Evolutionary conservation across 106 monocot genomes (phyloP).

Genomic region (Phalaenopsis equestris): DNA sequence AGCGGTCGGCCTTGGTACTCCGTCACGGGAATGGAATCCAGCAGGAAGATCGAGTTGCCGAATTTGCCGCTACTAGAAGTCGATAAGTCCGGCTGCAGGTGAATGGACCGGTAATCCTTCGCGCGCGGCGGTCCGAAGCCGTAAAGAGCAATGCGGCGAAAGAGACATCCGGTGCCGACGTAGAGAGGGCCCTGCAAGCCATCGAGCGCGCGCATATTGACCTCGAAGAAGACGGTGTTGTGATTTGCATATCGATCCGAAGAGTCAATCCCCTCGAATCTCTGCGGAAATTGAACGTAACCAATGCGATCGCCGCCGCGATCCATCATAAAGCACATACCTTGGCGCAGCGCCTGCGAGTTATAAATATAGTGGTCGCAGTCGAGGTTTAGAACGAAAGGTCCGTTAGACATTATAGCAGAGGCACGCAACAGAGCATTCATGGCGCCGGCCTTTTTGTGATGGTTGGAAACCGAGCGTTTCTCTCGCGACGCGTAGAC

Average conservation of each 20-base stretch:
- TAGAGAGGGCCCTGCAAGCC: slow-evolving; percentile 92
- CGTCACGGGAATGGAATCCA: slow-evolving; percentile 62
- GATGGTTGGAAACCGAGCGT: slow-evolving; percentile 69
- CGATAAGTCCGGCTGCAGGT: slow-evolving; percentile 14
- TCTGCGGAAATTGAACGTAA: slow-evolving; percentile 89
- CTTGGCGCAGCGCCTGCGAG: slow-evolving; percentile 62
- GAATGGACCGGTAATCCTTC: slow-evolving; percentile 31
- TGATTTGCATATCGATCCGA: slow-evolving; percentile 97
- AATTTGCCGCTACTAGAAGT: slow-evolving; percentile 29
- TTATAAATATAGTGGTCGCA: slow-evolving; percentile 99
- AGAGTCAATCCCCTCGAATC: slow-evolving; percentile 94
- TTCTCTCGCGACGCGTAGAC: slow-evolving; percentile 93
- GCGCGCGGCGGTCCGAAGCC: slow-evolving; percentile 79
- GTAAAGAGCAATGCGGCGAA: slow-evolving; percentile 75
- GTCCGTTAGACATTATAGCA: slow-evolving; percentile 86
- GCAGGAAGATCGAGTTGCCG: slow-evolving; percentile 58
- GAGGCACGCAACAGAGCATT: slow-evolving; percentile 84
- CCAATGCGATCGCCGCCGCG: slow-evolving; percentile 86
- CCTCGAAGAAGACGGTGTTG: slow-evolving; percentile 99
- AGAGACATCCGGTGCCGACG: slow-evolving; percentile 91
- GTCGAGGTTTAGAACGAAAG: slow-evolving; percentile 96
- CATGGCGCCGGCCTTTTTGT: slow-evolving; percentile 97
- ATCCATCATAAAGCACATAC: slow-evolving; percentile 99
- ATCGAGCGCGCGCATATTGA: slow-evolving; percentile 93
- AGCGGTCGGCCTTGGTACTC: slow-evolving; percentile 88